Evolutionary conservation across 176 grass and related monocot genomes (phyloP), one percentile per base, ranked within the genome.

Genomic region (Juncus inflexus): DNA sequence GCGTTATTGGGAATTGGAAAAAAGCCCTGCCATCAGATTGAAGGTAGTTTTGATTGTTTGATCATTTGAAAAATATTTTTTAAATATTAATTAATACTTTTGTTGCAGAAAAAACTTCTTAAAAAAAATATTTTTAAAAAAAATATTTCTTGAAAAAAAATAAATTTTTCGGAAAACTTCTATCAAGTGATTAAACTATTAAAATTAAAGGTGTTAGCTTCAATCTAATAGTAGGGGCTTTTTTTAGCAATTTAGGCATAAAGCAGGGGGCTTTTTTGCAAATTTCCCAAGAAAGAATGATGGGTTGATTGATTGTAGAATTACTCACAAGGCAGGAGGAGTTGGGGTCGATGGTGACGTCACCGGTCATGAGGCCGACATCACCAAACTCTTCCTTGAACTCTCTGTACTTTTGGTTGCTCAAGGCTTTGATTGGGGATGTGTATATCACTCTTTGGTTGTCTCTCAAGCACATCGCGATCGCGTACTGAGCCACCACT

Each of bases 361-460:
- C 92, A 36, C 92, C 92, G 7, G 92, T 97, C 88, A 89, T 91
- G 47, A 97, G 80, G 54, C 92, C 92, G 8, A 97, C 88, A 75
- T 91, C 88, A 3, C 77, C 80, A 49, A 97, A 97, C 67, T 97
- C 92, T 74, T 89, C 80, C 63, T 89, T 97, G 59, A 91, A 97
- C 73, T 97, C 85, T 59, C 92, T 86, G 45, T 91, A 97, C 74
- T 97, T 97, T 52, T 97, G 88, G 62, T 97, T 97, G 80, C 88
- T 97, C 52, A 97, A 73, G 3, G 92, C 92, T 83, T 91, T 97
- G 63, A 97, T 97, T 19, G 92, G 92, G 12, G 92, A 97, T 3
- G 92, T 91, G 67, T 89, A 97, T 19, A 97, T 91, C 67, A 97
- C 92, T 3, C 88, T 74, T 57, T 97, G 92, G 6, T 83, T 79